phyloP scores from a whole-genome alignment of 257 asterid species.

The Handroanthus guayacan region DNA sequence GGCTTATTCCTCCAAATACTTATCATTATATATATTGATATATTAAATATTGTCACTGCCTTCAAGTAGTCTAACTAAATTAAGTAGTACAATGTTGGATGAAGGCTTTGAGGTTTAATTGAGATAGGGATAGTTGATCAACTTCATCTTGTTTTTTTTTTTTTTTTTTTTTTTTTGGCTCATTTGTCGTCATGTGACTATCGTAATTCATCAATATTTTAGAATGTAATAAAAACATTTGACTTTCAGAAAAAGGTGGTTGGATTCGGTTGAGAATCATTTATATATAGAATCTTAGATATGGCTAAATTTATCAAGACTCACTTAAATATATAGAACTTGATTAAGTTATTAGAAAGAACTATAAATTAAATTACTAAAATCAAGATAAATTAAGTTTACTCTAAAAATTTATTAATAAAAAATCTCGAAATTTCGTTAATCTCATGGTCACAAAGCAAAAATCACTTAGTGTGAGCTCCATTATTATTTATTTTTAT shows the following conservation, averaged over 20 bases:
- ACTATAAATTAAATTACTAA: no score
- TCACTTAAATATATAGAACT: no score
- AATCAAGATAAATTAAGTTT: no score
- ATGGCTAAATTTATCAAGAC: no score
- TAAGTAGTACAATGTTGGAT: no score
- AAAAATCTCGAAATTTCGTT: no score
- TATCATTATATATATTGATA: not conserved
- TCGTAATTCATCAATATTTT: not conserved
- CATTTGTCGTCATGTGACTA: not conserved
- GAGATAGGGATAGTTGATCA: constrained; percentile 14
- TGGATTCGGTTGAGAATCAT: not conserved
- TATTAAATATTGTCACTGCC: not conserved
- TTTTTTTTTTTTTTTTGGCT: not conserved
- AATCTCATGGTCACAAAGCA: not conserved
- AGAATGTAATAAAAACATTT: not conserved
- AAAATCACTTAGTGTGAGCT: not conserved
- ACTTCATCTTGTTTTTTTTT: not conserved
- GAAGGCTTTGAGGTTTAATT: constrained; percentile 21
- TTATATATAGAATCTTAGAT: no score
- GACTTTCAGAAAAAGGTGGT: not conserved
- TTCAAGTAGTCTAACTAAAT: no score
- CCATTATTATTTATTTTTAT: no score
- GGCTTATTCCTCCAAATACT: constrained; percentile 27
- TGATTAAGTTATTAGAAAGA: no score
- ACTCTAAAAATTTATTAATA: no score